Conservation (phyloP, 306 rosid species). For the Canavalia ensiformis region DNA sequence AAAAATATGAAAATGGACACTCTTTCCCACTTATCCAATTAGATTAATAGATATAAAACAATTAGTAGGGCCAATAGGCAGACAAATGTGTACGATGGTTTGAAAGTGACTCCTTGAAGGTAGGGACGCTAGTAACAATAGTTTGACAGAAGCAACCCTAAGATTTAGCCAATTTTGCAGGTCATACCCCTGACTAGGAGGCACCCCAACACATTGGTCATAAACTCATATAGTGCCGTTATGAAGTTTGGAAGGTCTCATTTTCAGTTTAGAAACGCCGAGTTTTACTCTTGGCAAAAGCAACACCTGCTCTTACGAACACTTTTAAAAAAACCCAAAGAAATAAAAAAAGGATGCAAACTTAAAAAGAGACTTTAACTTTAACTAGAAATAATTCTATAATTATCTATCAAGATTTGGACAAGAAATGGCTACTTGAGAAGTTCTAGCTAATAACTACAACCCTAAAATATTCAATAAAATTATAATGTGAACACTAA, state of each 20-base stretch:
- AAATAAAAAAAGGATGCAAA: conserved; percentile 27
- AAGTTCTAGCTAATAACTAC: conserved; percentile 52
- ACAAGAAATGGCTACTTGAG: conserved; percentile 48
- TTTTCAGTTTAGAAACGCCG: conserved; percentile 39
- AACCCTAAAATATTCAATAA: conserved; percentile 44
- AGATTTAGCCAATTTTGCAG: conserved; percentile 50
- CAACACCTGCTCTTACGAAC: conserved; percentile 16
- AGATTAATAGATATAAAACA: conserved; percentile 37
- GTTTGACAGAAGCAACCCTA: conserved; percentile 48
- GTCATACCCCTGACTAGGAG: conserved; percentile 54
- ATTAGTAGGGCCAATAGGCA: conserved; percentile 48
- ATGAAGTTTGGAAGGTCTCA: conserved; percentile 19
- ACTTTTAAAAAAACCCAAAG: not conserved
- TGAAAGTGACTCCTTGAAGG: conserved; percentile 58
- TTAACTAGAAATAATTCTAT: conserved; percentile 26
- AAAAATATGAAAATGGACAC: conserved; percentile 58
- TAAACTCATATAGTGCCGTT: conserved; percentile 10
- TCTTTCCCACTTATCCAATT: conserved; percentile 43
- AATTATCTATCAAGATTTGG: conserved; percentile 49
- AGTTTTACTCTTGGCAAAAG: conserved; percentile 1
- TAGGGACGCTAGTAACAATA: conserved; percentile 37
- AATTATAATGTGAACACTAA: conserved; percentile 57
- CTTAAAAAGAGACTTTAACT: conserved; percentile 18
- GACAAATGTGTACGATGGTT: conserved; percentile 59
- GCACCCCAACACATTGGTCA: not conserved